Conservation (phyloP, 805 yeast species). For the Metschnikowia reukaufii region DNA sequence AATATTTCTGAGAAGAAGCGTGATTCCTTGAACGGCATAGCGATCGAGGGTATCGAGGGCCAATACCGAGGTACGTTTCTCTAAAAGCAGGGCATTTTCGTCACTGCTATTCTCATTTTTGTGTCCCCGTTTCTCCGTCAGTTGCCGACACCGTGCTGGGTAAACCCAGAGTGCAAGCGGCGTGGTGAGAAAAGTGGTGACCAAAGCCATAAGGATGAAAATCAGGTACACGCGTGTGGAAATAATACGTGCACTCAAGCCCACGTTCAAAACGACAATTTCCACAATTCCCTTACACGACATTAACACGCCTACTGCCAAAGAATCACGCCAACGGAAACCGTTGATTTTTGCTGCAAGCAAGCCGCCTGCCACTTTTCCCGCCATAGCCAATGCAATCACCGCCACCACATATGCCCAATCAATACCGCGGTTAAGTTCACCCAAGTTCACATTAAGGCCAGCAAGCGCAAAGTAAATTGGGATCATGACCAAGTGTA, state of each 20-base stretch:
- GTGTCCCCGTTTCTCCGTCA: conserved; percentile 36
- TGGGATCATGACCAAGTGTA: conserved; percentile 69
- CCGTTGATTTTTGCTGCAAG: conserved; percentile 62
- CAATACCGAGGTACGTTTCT: conserved; percentile 10
- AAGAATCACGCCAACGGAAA: conserved; percentile 68
- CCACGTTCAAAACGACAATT: conserved; percentile 73
- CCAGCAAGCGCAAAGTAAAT: conserved; percentile 82
- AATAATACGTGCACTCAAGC: conserved; percentile 69
- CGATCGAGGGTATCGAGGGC: conserved; percentile 20
- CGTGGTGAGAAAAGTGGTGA: conserved; percentile 76
- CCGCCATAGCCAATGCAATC: conserved; percentile 63
- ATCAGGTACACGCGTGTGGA: conserved; percentile 66
- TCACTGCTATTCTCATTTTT: conserved; percentile 18
- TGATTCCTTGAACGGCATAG: conserved; percentile 26
- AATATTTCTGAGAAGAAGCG: conserved; percentile 30
- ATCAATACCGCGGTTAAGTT: conserved; percentile 61
- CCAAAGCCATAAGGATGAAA: conserved; percentile 81
- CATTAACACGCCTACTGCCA: conserved; percentile 78
- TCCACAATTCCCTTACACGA: conserved; percentile 89
- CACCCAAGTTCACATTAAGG: conserved; percentile 64
- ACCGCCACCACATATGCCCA: conserved; percentile 79
- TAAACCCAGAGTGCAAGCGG: conserved; percentile 65
- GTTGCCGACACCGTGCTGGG: conserved; percentile 60
- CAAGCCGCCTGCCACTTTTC: conserved; percentile 68
- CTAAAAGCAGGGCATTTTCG: conserved; percentile 9